Evolutionary conservation across 768 basidiomycete genomes (phyloP).

Genomic region (Suillus spraguei): DNA sequence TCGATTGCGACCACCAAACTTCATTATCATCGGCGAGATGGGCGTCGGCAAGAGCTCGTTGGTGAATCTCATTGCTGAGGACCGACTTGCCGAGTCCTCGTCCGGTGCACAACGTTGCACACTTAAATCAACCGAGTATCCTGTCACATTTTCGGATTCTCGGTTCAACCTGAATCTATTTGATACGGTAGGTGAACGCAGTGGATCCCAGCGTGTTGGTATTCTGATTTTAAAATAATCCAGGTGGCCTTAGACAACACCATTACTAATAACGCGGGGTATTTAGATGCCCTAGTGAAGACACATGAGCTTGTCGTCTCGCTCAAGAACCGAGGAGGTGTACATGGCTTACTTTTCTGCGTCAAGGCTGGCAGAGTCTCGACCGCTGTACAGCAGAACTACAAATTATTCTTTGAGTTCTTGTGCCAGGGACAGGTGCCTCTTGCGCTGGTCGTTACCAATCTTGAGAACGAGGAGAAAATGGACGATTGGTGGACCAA

Average conservation of each 20-base stretch:
- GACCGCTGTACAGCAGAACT: constrained; percentile 11
- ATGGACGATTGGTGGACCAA: too few species aligned
- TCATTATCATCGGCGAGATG: background rate
- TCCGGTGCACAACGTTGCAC: too few species aligned
- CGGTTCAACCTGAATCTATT: too few species aligned
- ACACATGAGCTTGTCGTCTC: constrained; percentile 35
- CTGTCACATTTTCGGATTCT: too few species aligned
- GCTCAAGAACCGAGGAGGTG: constrained; percentile 35
- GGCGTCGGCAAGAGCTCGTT: background rate
- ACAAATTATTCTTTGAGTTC: too few species aligned
- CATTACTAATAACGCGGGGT: constrained; percentile 24
- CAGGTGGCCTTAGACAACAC: constrained; percentile 29
- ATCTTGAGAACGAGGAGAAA: too few species aligned
- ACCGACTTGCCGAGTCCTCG: accelerated
- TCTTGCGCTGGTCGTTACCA: too few species aligned
- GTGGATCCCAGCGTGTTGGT: too few species aligned
- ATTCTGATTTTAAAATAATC: too few species aligned
- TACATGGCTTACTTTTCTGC: constrained; percentile 42
- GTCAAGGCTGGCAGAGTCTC: constrained; percentile 34
- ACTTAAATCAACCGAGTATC: too few species aligned
- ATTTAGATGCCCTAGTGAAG: constrained; percentile 28
- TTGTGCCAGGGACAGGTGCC: too few species aligned
- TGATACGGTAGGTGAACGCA: too few species aligned
- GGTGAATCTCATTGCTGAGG: background rate
- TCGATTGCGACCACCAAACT: background rate